Evolutionary conservation across 371 early-diverging fungal genomes (phyloP).

Genomic region (Apophysomyces trapeziformis): DNA sequence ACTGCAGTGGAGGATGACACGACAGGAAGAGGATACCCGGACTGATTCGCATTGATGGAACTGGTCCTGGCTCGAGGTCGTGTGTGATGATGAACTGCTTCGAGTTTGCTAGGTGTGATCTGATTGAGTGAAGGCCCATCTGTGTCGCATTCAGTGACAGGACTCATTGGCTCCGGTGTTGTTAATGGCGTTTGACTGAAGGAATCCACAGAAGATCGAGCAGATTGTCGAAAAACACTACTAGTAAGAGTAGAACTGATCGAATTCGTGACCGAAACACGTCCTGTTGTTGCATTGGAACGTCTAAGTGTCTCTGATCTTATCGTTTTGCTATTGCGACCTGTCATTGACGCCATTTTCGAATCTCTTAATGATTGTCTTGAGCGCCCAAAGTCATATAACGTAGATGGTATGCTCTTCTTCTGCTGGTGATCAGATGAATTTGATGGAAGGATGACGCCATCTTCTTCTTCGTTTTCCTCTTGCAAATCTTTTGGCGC

Average conservation of each 20-base stretch:
- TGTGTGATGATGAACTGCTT: neutral
- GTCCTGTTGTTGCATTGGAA: neutral
- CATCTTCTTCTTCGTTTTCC: neutral
- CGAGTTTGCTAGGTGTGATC: neutral
- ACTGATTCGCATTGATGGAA: neutral
- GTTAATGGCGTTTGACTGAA: conserved; percentile 21
- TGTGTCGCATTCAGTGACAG: conserved; percentile 15
- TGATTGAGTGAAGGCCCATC: neutral
- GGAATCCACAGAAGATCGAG: conserved; percentile 27
- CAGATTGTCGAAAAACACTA: conserved; percentile 18
- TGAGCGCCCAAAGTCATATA: neutral
- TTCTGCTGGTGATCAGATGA: neutral
- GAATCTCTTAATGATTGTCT: neutral
- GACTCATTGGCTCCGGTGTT: conserved; percentile 26
- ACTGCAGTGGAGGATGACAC: conserved; percentile 12
- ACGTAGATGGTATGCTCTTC: neutral
- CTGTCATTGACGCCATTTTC: neutral
- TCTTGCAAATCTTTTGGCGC: neutral
- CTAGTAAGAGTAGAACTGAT: neutral
- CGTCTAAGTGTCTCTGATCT: conserved; percentile 8
- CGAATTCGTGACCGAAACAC: neutral
- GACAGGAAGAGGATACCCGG: conserved; percentile 11
- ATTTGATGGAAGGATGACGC: neutral
- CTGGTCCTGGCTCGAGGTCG: conserved; percentile 10
- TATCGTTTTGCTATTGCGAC: neutral